A percentile compares a stretch with the other conserved stretches of the same genome.
These are phyloP conservation scores for Russula abietina DNA, from an alignment of 768 basidiomycete species.

Conservation along the genomic window DNA sequence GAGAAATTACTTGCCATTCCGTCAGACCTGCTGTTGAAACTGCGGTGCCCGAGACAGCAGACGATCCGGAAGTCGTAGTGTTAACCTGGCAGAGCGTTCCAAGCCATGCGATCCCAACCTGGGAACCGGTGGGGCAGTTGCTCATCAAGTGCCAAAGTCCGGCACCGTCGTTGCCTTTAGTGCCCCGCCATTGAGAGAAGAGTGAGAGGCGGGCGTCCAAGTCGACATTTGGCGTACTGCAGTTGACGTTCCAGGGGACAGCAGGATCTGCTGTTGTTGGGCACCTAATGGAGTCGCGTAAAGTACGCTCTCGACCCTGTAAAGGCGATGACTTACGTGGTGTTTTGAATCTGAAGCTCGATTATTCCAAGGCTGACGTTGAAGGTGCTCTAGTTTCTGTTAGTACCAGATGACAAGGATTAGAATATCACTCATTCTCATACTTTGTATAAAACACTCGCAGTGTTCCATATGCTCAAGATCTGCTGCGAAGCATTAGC, in stretches of 20 bases:
- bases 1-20: constrained; percentile 79
- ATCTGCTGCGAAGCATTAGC: constrained; percentile 69
- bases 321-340: constrained; percentile 35
- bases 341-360: constrained; percentile 65
- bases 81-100: constrained; percentile 64
- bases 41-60: constrained; percentile 70
- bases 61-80: constrained; percentile 40
- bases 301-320: constrained; percentile 1
- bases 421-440: constrained; percentile 7
- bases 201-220: constrained; percentile 68
- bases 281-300: constrained; percentile 40
- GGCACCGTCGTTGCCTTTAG: constrained; percentile 61
- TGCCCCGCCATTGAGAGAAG: constrained; percentile 79
- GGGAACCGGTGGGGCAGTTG: constrained; percentile 71
- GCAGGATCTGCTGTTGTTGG: constrained; percentile 47
- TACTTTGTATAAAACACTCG: constrained; percentile 65
- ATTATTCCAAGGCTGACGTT: constrained; percentile 81
- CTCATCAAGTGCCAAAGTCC: constrained; percentile 91
- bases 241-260: constrained; percentile 72
- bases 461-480: constrained; percentile 74
- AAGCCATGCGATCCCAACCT: constrained; percentile 87
- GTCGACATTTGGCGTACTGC: constrained; percentile 40
- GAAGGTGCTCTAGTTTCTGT: constrained; percentile 50
- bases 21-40: constrained; percentile 71
- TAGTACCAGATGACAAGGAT: constrained; percentile 3